Evolutionary conservation across 75 land plant genomes (phyloP), one percentile per base, ranked within the genome.

Genomic region (Sequoia sempervirens): DNA sequence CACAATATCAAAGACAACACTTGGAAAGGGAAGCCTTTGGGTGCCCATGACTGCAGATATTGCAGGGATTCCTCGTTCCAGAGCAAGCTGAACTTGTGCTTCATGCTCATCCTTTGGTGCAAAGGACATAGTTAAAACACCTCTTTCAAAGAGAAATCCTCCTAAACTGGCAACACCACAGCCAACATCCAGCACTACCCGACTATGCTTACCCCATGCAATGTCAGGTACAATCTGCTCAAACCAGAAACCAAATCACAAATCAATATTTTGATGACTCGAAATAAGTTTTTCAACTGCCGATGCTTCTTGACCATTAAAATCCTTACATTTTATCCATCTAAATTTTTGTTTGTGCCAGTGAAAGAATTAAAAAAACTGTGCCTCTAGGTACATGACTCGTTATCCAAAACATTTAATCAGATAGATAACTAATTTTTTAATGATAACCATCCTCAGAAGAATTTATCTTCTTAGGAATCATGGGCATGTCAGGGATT

Each of bases 91-190:
- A 73, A 93, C 93, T 86, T 93, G 95, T 70, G 95, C 95, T 86
- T 93, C 95, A 80, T 93, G 95, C 81, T 93, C 95, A 88, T 93
- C 94, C 84, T 93, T 93, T 12, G 93, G 94, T 32, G 94, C 94
- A 81, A 93, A 91, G 20, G 95, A 93, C 95, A 93, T 92, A 53
- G 92, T 80, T 81, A 93, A 82, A 45, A 90, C 95, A 75, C 88
- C 88, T 68, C 83, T 86, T 58, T 93, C 92, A 85, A 93, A 93
- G 6, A 93, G 87, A 80, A 90, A 93, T 30, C 95, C 95, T 58
- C 95, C 95, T 84, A 93, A 92, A 75, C 95, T 93, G 17, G 95
- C 95, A 84, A 93, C 95, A 6, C 95, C 95, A 80, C 95, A 93
- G 79, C 95, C 95, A 73, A 93, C 95, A 85, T 93, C 95, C 87